phyloP scores from a whole-genome alignment of 1,139 yeast species.

The Kodamaea alishanica region DNA sequence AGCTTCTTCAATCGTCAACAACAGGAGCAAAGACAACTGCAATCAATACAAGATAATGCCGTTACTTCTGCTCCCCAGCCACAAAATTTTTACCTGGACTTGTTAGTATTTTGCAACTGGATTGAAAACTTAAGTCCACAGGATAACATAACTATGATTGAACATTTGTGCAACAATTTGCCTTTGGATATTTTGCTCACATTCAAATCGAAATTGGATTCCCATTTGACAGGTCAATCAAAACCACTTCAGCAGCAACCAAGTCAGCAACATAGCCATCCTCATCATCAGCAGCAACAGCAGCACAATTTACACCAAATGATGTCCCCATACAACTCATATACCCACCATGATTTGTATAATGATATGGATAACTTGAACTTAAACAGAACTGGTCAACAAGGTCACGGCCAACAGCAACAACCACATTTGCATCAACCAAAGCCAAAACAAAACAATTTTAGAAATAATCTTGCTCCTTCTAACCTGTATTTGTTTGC shows the following conservation, averaged over 20 bases:
- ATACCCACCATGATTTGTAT: slow-evolving; percentile 18
- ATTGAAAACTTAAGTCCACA: slow-evolving; percentile 51
- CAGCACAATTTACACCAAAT: slow-evolving; percentile 4
- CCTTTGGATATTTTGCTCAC: slow-evolving; percentile 47
- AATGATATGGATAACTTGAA: slow-evolving; percentile 31
- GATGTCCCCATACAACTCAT: slow-evolving; percentile 11
- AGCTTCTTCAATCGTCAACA: slow-evolving; percentile 24
- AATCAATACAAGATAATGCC: slow-evolving; percentile 1
- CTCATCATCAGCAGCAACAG: slow-evolving; percentile 10
- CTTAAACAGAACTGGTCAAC: slow-evolving; percentile 13
- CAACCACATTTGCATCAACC: slow-evolving; percentile 33
- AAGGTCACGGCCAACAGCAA: slow-evolving; percentile 5
- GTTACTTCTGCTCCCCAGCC: background rate
- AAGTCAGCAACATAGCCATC: slow-evolving; percentile 10
- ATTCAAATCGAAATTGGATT: slow-evolving; percentile 40
- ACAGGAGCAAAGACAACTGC: slow-evolving; percentile 12
- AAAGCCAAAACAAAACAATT: slow-evolving; percentile 32
- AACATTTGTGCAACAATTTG: slow-evolving; percentile 50
- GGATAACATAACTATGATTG: slow-evolving; percentile 58
- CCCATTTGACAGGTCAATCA: slow-evolving; percentile 26
- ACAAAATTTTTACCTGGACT: slow-evolving; percentile 35
- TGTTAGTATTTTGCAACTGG: slow-evolving; percentile 59
- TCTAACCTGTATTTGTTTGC: slow-evolving; percentile 25
- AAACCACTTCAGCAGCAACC: slow-evolving; percentile 12
- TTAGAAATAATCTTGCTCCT: slow-evolving; percentile 16